Conservation (phyloP, 2,329 filamentous ascomycete genomes). For the Plectosphaerella sp. region DNA sequence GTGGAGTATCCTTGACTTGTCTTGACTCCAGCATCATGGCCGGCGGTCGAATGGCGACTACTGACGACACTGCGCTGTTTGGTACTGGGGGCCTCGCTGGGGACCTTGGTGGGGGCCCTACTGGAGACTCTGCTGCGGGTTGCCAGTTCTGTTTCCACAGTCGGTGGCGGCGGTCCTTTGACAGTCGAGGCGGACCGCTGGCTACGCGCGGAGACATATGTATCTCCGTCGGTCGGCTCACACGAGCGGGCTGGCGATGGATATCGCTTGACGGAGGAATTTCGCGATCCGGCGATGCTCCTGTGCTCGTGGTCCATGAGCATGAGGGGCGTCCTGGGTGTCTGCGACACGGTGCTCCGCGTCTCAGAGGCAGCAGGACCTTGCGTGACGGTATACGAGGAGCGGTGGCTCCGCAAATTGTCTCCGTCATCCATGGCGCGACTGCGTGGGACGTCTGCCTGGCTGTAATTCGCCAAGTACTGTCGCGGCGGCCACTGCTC, state of each 20-base stretch:
- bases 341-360: conserved; percentile 33
- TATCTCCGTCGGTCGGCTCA: conserved; percentile 29
- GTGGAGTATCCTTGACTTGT: no score
- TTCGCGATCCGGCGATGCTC: conserved; percentile 33
- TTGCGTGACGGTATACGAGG: conserved; percentile 28
- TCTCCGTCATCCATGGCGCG: conserved; percentile 30
- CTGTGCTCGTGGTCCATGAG: conserved; percentile 35
- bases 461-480: conserved; percentile 30
- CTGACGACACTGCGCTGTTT: background rate
- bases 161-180: conserved; percentile 20
- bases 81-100: conserved; percentile 10
- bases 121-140: conserved; percentile 25
- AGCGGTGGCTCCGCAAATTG: conserved; percentile 35
- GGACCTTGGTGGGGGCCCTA: conserved; percentile 16
- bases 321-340: conserved; percentile 29
- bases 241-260: conserved; percentile 1
- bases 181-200: conserved; percentile 30
- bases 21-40: no score
- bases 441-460: conserved; percentile 18
- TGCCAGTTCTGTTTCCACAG: conserved; percentile 20
- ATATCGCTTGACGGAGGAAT: conserved; percentile 19
- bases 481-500: conserved; percentile 29
- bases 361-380: conserved; percentile 26
- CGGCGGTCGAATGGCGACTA: background rate
- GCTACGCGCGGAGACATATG: conserved; percentile 39